phyloP scores from a whole-genome alignment of 2,329 filamentous ascomycete species.

The Lasiodiplodia hormozganensis region DNA sequence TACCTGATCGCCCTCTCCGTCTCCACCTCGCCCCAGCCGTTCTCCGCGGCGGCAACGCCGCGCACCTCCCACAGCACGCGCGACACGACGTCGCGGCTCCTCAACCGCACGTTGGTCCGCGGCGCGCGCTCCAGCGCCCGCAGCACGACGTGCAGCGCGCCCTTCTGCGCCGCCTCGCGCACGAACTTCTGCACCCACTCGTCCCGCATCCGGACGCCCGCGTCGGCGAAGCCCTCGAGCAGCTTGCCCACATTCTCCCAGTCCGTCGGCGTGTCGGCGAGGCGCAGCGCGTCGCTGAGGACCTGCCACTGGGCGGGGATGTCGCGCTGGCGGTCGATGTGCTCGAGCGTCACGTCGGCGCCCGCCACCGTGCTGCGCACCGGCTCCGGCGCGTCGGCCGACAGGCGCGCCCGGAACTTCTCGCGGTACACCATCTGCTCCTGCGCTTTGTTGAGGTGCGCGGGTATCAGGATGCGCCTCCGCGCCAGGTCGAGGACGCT shows the following conservation, averaged over 20 bases:
- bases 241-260: constrained; percentile 45
- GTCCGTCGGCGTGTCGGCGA: constrained; percentile 34
- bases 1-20: constrained; percentile 47
- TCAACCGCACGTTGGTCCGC: constrained; percentile 38
- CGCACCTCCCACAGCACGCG: constrained; percentile 46
- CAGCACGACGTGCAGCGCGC: constrained; percentile 40
- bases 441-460: constrained; percentile 50
- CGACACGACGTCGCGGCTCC: constrained; percentile 37
- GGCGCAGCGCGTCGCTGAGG: constrained; percentile 22
- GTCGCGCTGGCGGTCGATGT: constrained; percentile 39
- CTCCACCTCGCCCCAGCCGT: constrained; percentile 46
- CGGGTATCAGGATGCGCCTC: constrained; percentile 53
- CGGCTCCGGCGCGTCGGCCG: constrained; percentile 43
- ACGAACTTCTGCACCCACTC: constrained; percentile 35
- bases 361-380: constrained; percentile 50
- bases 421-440: constrained; percentile 51
- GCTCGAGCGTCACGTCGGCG: constrained; percentile 43
- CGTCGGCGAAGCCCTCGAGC: constrained; percentile 41
- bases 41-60: constrained; percentile 40
- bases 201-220: constrained; percentile 32
- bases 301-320: constrained; percentile 33
- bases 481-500: constrained; percentile 50
- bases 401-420: constrained; percentile 50
- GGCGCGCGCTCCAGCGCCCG: constrained; percentile 40
- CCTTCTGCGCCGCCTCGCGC: constrained; percentile 34